phyloP scores from a whole-genome alignment of 2,329 filamentous ascomycete genomes.

The Sporothrix euskadiensis region DNA sequence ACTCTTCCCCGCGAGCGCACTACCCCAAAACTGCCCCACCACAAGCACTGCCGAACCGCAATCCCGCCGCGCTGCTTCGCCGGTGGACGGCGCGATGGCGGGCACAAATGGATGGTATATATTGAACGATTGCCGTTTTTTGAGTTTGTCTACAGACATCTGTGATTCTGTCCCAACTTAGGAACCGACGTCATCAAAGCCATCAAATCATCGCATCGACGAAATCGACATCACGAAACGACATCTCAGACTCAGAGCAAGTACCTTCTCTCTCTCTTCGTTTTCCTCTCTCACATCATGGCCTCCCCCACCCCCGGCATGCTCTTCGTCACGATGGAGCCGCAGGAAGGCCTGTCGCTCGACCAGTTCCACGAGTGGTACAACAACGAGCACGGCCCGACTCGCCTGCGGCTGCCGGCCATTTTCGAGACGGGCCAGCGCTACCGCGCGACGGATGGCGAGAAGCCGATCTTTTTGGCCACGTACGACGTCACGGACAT shows the following conservation, averaged over 20 bases:
- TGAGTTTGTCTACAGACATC: not conserved
- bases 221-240: not conserved
- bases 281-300: not conserved
- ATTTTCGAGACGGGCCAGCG: conserved; percentile 76
- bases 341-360: conserved; percentile 62
- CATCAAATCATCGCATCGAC: not conserved
- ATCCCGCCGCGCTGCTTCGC: conserved; percentile 27
- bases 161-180: not conserved
- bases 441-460: conserved; percentile 67
- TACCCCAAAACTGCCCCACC: not conserved
- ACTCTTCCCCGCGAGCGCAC: conserved; percentile 27
- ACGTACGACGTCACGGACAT: conserved; percentile 80
- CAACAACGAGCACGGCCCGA: conserved; percentile 88
- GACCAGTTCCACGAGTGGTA: conserved; percentile 89
- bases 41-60: conserved; percentile 23
- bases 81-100: not conserved
- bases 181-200: not conserved
- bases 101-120: not conserved
- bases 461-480: conserved; percentile 68
- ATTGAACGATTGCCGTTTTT: not conserved
- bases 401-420: conserved; percentile 72
- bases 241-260: not conserved
- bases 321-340: conserved; percentile 86
- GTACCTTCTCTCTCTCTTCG: not conserved
- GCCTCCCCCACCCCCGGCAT: conserved; percentile 58